Evolutionary conservation across 371 early-diverging fungal species (phyloP).

Genomic region (Mucor racemosus): DNA sequence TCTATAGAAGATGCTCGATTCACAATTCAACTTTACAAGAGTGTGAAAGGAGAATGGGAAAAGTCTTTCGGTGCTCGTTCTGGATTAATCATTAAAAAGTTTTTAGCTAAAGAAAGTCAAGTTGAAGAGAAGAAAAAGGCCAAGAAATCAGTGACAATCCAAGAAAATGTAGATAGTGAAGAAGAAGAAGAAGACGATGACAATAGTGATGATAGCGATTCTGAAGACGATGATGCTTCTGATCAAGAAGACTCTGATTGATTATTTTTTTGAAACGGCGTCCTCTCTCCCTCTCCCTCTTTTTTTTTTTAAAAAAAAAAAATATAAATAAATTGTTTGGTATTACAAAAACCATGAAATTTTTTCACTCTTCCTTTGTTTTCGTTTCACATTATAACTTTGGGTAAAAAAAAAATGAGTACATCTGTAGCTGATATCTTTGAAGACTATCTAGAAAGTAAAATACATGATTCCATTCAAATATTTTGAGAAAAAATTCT

Average conservation of each 20-base stretch:
- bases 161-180: conserved; percentile 7
- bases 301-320: background rate
- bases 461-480: background rate
- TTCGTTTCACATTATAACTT: background rate
- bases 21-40: conserved; percentile 87
- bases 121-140: conserved; percentile 6
- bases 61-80: conserved; percentile 40
- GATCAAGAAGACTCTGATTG: conserved; percentile 2
- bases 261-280: background rate
- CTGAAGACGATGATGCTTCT: background rate
- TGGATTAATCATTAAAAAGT: conserved; percentile 29
- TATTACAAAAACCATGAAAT: background rate
- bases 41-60: conserved; percentile 87
- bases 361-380: conserved; percentile 3
- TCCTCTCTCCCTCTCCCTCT: conserved; percentile 8
- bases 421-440: conserved; percentile 38
- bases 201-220: background rate
- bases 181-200: conserved; percentile 4
- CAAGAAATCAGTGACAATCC: conserved; percentile 20
- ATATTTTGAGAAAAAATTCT: background rate
- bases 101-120: conserved; percentile 22
- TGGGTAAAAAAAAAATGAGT: conserved; percentile 24
- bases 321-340: background rate
- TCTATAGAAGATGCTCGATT: conserved; percentile 93
- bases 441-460: conserved; percentile 47